phyloP scores from a whole-genome alignment of 441 rosid species.

The Cnidoscolus chayamansa region DNA sequence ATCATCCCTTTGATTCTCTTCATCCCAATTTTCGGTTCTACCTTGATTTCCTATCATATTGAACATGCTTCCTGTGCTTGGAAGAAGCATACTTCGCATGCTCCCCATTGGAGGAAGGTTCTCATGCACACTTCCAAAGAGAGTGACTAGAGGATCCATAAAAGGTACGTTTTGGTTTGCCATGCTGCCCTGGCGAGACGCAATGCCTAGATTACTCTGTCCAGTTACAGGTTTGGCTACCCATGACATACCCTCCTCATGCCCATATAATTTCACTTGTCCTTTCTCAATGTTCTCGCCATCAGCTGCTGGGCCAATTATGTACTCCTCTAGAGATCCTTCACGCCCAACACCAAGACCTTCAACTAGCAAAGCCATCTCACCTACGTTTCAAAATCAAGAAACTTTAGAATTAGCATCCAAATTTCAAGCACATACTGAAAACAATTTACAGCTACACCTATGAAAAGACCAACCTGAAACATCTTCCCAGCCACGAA shows the following conservation, averaged over 20 bases:
- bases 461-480: constrained; percentile 38
- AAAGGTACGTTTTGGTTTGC: constrained; percentile 46
- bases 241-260: constrained; percentile 66
- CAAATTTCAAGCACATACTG: constrained; percentile 4
- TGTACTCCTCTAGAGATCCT: constrained; percentile 54
- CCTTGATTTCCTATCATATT: constrained; percentile 54
- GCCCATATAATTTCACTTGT: constrained; percentile 57
- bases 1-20: constrained; percentile 58
- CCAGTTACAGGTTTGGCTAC: constrained; percentile 69
- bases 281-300: constrained; percentile 38
- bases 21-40: constrained; percentile 66
- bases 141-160: constrained; percentile 83
- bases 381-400: constrained; percentile 38
- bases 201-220: constrained; percentile 46
- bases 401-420: not conserved
- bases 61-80: constrained; percentile 76
- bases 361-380: constrained; percentile 66
- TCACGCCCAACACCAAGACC: constrained; percentile 64
- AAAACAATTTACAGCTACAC: not conserved
- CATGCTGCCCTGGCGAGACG: constrained; percentile 71
- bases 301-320: constrained; percentile 41
- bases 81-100: constrained; percentile 70
- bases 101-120: constrained; percentile 63
- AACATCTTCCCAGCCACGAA: constrained; percentile 79
- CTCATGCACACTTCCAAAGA: constrained; percentile 89